A percentile compares a stretch with the other conserved stretches of the same genome.
Evolutionary conservation across 768 basidiomycete genomes (phyloP).

Genomic region (Tephrocybe sp.): DNA sequence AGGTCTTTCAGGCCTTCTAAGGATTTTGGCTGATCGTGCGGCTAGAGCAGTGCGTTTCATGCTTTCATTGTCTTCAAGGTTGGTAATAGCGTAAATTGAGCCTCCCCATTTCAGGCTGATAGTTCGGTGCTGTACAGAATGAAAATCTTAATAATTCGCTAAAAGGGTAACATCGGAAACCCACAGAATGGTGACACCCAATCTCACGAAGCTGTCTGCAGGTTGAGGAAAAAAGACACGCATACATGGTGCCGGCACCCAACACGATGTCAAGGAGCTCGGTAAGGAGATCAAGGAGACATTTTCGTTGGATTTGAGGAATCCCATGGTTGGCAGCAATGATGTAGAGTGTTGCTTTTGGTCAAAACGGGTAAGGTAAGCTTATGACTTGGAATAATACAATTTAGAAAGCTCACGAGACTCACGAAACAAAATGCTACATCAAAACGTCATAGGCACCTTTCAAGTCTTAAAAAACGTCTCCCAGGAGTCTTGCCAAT

Average conservation of each 20-base stretch:
- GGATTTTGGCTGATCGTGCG: too few relatives aligned
- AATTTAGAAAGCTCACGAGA: too few relatives aligned
- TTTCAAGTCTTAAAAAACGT: too few relatives aligned
- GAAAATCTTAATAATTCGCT: not conserved
- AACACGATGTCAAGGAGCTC: conserved; percentile 2
- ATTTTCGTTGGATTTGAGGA: not conserved
- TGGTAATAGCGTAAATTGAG: too few relatives aligned
- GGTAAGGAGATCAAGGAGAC: not conserved
- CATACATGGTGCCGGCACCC: not conserved
- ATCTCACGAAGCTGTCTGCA: not conserved
- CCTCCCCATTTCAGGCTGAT: not conserved
- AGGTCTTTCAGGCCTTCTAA: too few relatives aligned
- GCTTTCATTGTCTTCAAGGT: too few relatives aligned
- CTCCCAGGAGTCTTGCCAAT: too few relatives aligned
- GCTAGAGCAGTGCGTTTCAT: too few relatives aligned
- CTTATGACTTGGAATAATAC: not conserved
- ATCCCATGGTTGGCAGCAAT: not conserved
- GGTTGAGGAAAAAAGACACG: not conserved
- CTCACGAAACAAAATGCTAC: too few relatives aligned
- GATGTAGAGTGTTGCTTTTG: too few relatives aligned
- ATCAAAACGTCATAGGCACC: too few relatives aligned
- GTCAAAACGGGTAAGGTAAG: not conserved
- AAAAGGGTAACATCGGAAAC: not conserved
- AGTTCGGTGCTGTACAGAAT: not conserved
- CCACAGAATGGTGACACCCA: not conserved